These are phyloP conservation scores for Umbelopsis vinacea DNA, from an alignment of 192 early-diverging fungal genomes.

Conservation along the genomic window DNA sequence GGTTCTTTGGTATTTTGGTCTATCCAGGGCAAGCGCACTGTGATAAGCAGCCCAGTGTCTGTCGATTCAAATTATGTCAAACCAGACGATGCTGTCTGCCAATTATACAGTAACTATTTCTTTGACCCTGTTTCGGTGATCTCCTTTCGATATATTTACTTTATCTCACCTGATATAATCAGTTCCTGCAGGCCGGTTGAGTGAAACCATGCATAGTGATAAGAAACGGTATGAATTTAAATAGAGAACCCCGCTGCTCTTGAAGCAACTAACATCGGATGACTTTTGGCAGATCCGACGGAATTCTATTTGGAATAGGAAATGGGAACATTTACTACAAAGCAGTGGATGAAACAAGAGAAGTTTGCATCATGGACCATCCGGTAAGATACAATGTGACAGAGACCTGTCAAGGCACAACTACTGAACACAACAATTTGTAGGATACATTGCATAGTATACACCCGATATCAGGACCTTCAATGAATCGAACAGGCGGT, in stretches of 20 bases:
- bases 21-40: background rate
- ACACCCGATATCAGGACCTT: background rate
- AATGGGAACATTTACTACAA: constrained; percentile 7
- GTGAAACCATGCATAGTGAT: background rate
- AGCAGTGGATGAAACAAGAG: background rate
- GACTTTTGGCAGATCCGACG: background rate
- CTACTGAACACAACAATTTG: background rate
- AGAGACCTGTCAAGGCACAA: too few species aligned
- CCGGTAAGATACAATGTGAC: background rate
- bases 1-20: background rate
- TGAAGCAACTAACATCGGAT: background rate
- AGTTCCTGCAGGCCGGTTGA: background rate
- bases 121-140: too few species aligned
- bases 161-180: background rate
- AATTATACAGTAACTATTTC: background rate
- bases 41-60: background rate
- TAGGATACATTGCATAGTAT: background rate
- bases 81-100: background rate
- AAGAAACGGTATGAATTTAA: background rate
- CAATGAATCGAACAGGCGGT: background rate
- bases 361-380: constrained; percentile 9
- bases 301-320: background rate
- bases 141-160: background rate
- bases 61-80: background rate
- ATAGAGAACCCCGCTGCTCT: too few species aligned